These are phyloP conservation scores for Euphorbia schlechtendalii DNA, from an alignment of 441 rosid species.

Conservation along the genomic window DNA sequence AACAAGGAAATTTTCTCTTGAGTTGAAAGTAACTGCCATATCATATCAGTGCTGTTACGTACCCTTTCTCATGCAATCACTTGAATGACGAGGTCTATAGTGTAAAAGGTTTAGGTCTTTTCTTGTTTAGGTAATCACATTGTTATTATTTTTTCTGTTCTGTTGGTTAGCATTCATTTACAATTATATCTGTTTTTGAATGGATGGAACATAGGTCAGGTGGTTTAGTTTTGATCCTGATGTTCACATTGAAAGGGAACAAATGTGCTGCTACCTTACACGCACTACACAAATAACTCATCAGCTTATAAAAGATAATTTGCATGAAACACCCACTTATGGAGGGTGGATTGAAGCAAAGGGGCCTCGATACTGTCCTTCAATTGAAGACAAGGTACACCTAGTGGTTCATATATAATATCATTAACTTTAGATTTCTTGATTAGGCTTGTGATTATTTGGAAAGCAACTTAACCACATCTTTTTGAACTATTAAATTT, in stretches of 20 bases:
- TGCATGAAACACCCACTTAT: slow-evolving; percentile 98
- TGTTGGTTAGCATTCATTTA: slow-evolving; percentile 10
- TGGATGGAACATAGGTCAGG: slow-evolving; percentile 51
- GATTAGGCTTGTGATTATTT: background rate
- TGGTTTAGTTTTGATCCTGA: slow-evolving; percentile 98
- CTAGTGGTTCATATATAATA: background rate
- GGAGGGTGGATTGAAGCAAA: slow-evolving; percentile 99
- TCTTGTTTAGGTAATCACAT: background rate
- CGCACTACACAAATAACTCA: slow-evolving; percentile 84
- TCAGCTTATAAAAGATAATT: slow-evolving; percentile 80
- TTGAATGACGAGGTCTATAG: background rate
- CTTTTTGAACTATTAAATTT: background rate
- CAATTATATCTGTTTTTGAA: slow-evolving; percentile 19
- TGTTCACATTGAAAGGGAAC: slow-evolving; percentile 82
- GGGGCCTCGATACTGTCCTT: slow-evolving; percentile 99
- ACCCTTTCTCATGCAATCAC: background rate
- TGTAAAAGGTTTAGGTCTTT: background rate
- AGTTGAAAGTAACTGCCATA: background rate
- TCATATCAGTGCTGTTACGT: background rate
- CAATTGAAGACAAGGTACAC: slow-evolving; percentile 92
- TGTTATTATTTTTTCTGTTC: background rate
- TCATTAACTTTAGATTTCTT: background rate
- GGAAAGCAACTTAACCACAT: background rate
- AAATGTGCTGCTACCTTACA: slow-evolving; percentile 92
- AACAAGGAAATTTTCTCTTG: background rate